Percentiles rank a stretch among this genome's conserved stretches.
These are phyloP conservation scores for Penicillium diatomitis DNA, from an alignment of 495 filamentous ascomycete genomes.

Conservation along the genomic window DNA sequence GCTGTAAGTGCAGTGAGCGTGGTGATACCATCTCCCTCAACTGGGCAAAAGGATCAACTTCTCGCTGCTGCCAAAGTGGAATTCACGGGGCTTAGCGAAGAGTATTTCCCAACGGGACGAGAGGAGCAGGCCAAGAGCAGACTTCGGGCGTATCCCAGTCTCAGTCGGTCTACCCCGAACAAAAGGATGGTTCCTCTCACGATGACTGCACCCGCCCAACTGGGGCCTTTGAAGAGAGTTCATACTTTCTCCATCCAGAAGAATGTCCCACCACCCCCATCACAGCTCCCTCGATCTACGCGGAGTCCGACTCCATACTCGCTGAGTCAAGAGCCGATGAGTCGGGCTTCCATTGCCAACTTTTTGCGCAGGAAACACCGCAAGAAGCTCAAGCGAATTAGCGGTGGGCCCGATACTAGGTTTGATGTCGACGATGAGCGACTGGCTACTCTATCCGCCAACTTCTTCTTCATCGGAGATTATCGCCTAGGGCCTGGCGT, in stretches of 20 bases:
- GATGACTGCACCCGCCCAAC: constrained; percentile 1
- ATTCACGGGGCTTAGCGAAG: constrained; percentile 12
- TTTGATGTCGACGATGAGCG: constrained; percentile 14
- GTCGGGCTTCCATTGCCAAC: not conserved
- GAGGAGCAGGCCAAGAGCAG: constrained; percentile 11
- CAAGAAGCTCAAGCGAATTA: constrained; percentile 19
- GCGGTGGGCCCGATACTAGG: constrained; percentile 12
- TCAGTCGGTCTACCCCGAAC: not conserved
- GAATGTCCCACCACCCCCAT: not conserved
- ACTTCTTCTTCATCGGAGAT: constrained; percentile 38
- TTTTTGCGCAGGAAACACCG: constrained; percentile 1
- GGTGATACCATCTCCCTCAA: constrained; percentile 4
- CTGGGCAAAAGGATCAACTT: constrained; percentile 1
- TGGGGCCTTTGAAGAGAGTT: not conserved
- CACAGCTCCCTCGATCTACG: too few species aligned
- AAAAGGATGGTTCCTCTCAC: constrained; percentile 7
- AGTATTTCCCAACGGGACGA: constrained; percentile 17
- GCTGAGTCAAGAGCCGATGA: not conserved
- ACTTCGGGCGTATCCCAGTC: constrained; percentile 15
- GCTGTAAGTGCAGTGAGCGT: not conserved
- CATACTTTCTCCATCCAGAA: too few species aligned
- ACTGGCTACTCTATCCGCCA: constrained; percentile 17
- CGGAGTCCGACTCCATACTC: not conserved
- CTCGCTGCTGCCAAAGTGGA: not conserved
- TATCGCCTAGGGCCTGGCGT: constrained; percentile 32